Percentiles rank a stretch among this genome's conserved stretches.
Conservation (phyloP, 2,329 filamentous ascomycete species). For the Aureobasidium sp. region DNA sequence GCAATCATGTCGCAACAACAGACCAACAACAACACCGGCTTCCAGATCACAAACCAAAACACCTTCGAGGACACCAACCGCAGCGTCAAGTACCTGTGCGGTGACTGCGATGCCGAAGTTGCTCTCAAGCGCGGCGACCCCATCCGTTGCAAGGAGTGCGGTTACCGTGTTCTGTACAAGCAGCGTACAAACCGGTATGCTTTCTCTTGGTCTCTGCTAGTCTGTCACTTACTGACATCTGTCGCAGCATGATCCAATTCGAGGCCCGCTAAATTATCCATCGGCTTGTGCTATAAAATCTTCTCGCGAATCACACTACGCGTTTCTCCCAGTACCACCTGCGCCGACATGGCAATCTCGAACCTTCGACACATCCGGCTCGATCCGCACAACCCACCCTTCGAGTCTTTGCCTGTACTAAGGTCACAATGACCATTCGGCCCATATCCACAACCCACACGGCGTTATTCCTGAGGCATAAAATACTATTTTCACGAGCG, state of each 20-base stretch:
- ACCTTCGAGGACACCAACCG: conserved; percentile 42
- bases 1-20: conserved; percentile 9
- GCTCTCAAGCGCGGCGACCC: conserved; percentile 68
- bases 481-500: conserved; percentile 1
- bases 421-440: not conserved
- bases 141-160: conserved; percentile 85
- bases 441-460: not conserved
- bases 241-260: conserved; percentile 87
- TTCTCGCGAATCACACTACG: not conserved
- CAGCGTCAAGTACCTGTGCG: conserved; percentile 52
- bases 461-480: not conserved
- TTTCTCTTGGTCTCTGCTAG: not conserved
- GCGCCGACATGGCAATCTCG: not conserved
- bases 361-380: not conserved
- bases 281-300: not conserved
- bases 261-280: conserved; percentile 63
- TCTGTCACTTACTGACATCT: not conserved
- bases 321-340: not conserved
- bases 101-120: conserved; percentile 75
- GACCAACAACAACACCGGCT: conserved; percentile 13
- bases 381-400: not conserved
- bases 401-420: not conserved
- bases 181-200: conserved; percentile 90
- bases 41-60: conserved; percentile 34
- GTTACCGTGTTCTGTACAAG: conserved; percentile 94